Evolutionary conservation across 495 filamentous ascomycete species (phyloP), one percentile per base, ranked within the genome.

Genomic region (Acidiella bohemica): DNA sequence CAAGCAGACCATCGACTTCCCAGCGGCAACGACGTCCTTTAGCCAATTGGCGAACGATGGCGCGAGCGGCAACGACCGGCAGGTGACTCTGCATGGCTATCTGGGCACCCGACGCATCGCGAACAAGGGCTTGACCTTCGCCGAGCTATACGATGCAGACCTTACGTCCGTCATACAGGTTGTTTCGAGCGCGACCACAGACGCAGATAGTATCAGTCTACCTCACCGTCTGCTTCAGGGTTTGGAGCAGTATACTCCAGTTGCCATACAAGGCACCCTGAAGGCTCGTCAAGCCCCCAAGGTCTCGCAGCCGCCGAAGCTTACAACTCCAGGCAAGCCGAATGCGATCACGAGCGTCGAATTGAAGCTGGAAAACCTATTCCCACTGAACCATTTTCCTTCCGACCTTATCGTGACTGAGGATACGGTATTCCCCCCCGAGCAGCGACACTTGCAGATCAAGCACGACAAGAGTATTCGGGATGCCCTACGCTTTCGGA

Each of bases 401-500:
- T 70, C 71, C 32, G 72, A 90, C 39, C 74, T 93, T 25, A 73
- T 88, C 36, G 68, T 84, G 50, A 80, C 76, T 1, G 62, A 70
- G 11, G 72, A 79, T 36, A 80, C 76, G 16, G 67, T 74, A 0
- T 93, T 85, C 53, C 69, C 80, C 2, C 71, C 76, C 0, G 68
- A 82, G 39, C 67, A 80, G 21, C 76, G 90, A 20, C 82, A 95
- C 59, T 65, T 97, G 7, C 87, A 96, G 51, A 64, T 96, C 5
- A 78, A 87, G 10, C 81, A 78, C 13, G 72, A 81, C 45, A 51
- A 59, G 10, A 51, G 67, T 10, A 60, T 94, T 0, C 70, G 71
- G 5, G 56, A 76, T 5, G 75, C 85, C 12, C 61, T 86, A 19
- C 49, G 43, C 9, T 76, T 79, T 53, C 75, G 76, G 16, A 66